Evolutionary conservation across 106 monocot genomes (phyloP).

Genomic region (Allium fistulosum): DNA sequence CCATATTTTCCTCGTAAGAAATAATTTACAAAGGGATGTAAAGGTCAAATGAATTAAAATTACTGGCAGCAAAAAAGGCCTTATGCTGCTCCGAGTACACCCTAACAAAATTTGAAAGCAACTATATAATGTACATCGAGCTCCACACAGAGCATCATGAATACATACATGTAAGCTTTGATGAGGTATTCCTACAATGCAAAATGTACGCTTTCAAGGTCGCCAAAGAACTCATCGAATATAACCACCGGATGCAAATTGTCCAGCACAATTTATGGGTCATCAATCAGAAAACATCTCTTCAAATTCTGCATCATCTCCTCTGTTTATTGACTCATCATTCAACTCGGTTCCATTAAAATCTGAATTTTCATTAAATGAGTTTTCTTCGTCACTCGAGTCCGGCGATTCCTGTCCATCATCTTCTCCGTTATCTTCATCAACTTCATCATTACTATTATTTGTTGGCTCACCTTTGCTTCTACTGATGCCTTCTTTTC

Average conservation of each 20-base stretch:
- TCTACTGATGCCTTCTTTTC: slow-evolving; percentile 1
- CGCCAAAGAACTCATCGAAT: slow-evolving; percentile 10
- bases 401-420: slow-evolving; percentile 40
- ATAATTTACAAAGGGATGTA: neutral
- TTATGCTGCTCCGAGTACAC: neutral
- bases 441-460: slow-evolving; percentile 1
- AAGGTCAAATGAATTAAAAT: neutral
- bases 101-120: neutral
- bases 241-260: slow-evolving; percentile 1
- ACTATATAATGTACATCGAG: neutral
- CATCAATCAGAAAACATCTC: slow-evolving; percentile 68
- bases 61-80: neutral
- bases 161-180: neutral
- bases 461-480: slow-evolving; percentile 9
- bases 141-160: neutral
- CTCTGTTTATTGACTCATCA: slow-evolving; percentile 18
- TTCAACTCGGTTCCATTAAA: slow-evolving; percentile 17
- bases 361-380: slow-evolving; percentile 8
- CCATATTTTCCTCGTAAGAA: too few relatives aligned
- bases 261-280: neutral
- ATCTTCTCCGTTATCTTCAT: slow-evolving; percentile 12
- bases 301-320: slow-evolving; percentile 51
- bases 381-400: slow-evolving; percentile 45
- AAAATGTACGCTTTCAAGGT: neutral
- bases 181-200: too few relatives aligned